Evolutionary conservation across 169 alveolate species (phyloP).

Genomic region (Cryptosporidium canis): DNA sequence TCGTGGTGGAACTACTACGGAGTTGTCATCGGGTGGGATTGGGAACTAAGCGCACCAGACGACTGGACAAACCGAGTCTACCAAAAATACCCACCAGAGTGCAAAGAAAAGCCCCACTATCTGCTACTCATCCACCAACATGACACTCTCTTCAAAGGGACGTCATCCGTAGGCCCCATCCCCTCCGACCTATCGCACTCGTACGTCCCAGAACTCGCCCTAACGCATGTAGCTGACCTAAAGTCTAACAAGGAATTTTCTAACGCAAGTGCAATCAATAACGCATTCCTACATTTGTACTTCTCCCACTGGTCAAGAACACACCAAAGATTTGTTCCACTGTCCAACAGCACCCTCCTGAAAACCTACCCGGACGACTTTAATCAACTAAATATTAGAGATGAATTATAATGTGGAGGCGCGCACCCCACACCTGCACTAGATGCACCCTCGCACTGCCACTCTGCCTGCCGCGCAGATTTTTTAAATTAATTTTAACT

Average conservation of each 20-base stretch:
- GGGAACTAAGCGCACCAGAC: conserved; percentile 25
- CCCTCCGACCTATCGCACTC: conserved; percentile 19
- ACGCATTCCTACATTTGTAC: background rate
- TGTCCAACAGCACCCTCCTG: conserved; percentile 26
- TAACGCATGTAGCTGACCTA: background rate
- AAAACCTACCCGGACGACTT: conserved; percentile 16
- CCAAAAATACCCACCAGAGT: conserved; percentile 26
- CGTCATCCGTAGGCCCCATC: background rate
- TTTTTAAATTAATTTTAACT: too few relatives aligned
- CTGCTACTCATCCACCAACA: conserved; percentile 29
- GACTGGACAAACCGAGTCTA: conserved; percentile 17
- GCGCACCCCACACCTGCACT: background rate
- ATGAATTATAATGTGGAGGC: background rate
- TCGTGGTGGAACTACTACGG: conserved; percentile 65
- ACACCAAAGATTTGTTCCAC: conserved; percentile 22
- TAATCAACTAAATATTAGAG: background rate
- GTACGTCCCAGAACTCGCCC: conserved; percentile 57
- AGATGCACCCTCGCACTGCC: background rate
- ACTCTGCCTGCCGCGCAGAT: too few relatives aligned
- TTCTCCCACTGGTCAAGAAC: conserved; percentile 37
- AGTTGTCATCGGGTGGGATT: conserved; percentile 61
- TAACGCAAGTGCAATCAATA: background rate
- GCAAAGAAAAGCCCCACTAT: conserved; percentile 51
- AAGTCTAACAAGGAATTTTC: background rate
- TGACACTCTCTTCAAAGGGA: background rate